phyloP scores from a whole-genome alignment of 202 grass and related monocot genomes.

The Setaria viridis region DNA sequence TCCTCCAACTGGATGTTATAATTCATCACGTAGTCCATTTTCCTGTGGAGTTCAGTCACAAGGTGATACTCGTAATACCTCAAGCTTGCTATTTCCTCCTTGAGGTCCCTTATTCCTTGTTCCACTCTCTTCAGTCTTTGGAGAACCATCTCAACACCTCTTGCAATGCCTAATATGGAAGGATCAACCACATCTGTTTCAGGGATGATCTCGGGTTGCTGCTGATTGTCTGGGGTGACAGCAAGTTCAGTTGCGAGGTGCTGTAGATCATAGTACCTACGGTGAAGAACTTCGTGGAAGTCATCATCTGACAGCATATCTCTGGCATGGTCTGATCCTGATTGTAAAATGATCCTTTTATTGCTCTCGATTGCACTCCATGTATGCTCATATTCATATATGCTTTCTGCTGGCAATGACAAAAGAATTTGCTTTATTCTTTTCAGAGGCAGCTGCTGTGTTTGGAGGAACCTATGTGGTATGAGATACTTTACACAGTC shows the following conservation, averaged over 20 bases:
- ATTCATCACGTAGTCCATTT: slow-evolving; percentile 86
- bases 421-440: slow-evolving; percentile 79
- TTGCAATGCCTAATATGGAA: slow-evolving; percentile 86
- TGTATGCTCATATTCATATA: slow-evolving; percentile 82
- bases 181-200: slow-evolving; percentile 61
- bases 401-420: slow-evolving; percentile 79
- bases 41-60: slow-evolving; percentile 75
- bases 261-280: slow-evolving; percentile 88
- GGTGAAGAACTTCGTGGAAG: slow-evolving; percentile 83
- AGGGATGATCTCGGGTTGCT: slow-evolving; percentile 48
- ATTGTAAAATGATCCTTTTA: slow-evolving; percentile 58
- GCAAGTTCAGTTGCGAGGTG: slow-evolving; percentile 82
- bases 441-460: slow-evolving; percentile 70
- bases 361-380: slow-evolving; percentile 73
- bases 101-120: slow-evolving; percentile 87
- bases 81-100: slow-evolving; percentile 87
- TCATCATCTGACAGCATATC: slow-evolving; percentile 85
- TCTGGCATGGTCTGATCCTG: slow-evolving; percentile 71
- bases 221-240: slow-evolving; percentile 46
- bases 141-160: slow-evolving; percentile 89
- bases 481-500: slow-evolving; percentile 70
- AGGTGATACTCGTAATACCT: slow-evolving; percentile 88
- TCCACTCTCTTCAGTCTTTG: slow-evolving; percentile 86
- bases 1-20: slow-evolving; percentile 84
- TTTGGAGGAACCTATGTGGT: slow-evolving; percentile 70